A percentile compares a stretch with the other conserved stretches of the same genome.
These are phyloP conservation scores for Suhomyces prunicola DNA, from an alignment of 805 yeast genomes.

Conservation along the genomic window DNA sequence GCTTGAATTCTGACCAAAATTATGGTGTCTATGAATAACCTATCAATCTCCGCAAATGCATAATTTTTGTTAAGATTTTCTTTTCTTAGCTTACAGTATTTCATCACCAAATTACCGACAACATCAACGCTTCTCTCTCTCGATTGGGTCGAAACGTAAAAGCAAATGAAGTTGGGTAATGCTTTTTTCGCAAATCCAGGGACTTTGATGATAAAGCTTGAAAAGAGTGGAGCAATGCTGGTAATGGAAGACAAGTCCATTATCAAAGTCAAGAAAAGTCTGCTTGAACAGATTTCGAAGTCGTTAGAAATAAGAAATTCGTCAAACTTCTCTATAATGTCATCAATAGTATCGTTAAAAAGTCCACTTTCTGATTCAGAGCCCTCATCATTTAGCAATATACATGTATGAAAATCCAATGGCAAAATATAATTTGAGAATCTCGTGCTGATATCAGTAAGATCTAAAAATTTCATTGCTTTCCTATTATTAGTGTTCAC, in stretches of 20 bases:
- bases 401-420: slow-evolving; percentile 32
- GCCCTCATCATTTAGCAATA: slow-evolving; percentile 23
- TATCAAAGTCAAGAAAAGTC: slow-evolving; percentile 29
- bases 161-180: slow-evolving; percentile 27
- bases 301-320: slow-evolving; percentile 6
- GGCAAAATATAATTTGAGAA: slow-evolving; percentile 25
- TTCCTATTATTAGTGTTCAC: slow-evolving; percentile 15
- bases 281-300: slow-evolving; percentile 28
- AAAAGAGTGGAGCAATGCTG: slow-evolving; percentile 29
- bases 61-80: not conserved
- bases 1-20: slow-evolving; percentile 42
- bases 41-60: slow-evolving; percentile 4
- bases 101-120: slow-evolving; percentile 10
- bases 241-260: slow-evolving; percentile 28
- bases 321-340: slow-evolving; percentile 11
- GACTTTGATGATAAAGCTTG: slow-evolving; percentile 23
- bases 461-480: slow-evolving; percentile 19
- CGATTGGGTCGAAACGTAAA: slow-evolving; percentile 15
- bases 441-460: slow-evolving; percentile 13
- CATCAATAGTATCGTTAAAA: slow-evolving; percentile 12
- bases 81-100: slow-evolving; percentile 7
- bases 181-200: slow-evolving; percentile 22
- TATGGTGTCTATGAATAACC: slow-evolving; percentile 19
- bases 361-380: slow-evolving; percentile 11
- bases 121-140: slow-evolving; percentile 5